Conservation (phyloP, 768 basidiomycete genomes). For the Lactifluus piperatus region DNA sequence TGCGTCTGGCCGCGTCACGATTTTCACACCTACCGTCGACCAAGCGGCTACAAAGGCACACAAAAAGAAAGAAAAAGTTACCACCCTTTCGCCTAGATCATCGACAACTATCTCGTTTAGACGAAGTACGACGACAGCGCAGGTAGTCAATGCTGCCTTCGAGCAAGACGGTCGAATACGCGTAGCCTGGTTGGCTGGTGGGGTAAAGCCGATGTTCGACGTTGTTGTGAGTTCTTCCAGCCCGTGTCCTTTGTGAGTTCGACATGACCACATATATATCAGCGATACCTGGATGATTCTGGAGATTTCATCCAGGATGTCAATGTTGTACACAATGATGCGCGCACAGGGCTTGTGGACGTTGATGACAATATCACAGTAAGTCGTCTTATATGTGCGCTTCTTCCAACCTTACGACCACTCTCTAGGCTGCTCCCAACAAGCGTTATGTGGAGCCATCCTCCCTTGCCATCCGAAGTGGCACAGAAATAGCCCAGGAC, state of each 20-base stretch:
- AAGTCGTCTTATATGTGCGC: background rate
- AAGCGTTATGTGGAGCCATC: slow-evolving; percentile 64
- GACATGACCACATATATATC: slow-evolving; percentile 4
- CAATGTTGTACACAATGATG: slow-evolving; percentile 32
- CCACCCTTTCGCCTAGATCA: slow-evolving; percentile 45
- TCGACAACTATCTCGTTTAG: slow-evolving; percentile 36
- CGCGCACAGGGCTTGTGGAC: slow-evolving; percentile 24
- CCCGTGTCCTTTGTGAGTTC: background rate
- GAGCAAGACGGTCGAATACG: slow-evolving; percentile 37
- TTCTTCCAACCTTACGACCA: background rate
- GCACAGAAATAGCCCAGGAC: slow-evolving; percentile 54
- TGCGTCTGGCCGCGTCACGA: slow-evolving; percentile 47
- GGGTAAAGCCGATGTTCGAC: slow-evolving; percentile 51
- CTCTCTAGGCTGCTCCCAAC: slow-evolving; percentile 36
- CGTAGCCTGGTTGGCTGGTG: slow-evolving; percentile 46
- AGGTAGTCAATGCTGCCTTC: slow-evolving; percentile 42
- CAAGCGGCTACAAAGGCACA: slow-evolving; percentile 32
- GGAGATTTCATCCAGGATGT: slow-evolving; percentile 47
- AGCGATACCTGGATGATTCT: slow-evolving; percentile 49
- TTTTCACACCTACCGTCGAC: slow-evolving; percentile 47
- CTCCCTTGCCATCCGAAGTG: slow-evolving; percentile 55
- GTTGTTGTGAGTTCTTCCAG: slow-evolving; percentile 40
- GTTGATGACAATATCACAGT: slow-evolving; percentile 17
- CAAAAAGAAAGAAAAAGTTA: slow-evolving; percentile 37
- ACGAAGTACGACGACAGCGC: slow-evolving; percentile 28